Evolutionary conservation across 345 rosid species (phyloP).

Genomic region (Syzygium jambos): DNA sequence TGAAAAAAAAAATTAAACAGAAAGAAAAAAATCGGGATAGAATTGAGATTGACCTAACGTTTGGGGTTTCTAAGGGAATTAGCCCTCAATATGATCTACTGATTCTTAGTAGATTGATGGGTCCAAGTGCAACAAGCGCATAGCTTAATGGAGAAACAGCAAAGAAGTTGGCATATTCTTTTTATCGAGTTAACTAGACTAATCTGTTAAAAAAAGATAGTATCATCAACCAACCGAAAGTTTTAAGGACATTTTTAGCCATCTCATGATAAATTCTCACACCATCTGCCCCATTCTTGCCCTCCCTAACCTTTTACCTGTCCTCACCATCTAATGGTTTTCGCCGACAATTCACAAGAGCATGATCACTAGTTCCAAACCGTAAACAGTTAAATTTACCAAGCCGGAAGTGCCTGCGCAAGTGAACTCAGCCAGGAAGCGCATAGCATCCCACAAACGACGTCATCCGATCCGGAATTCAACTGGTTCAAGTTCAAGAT

Average conservation of each 20-base stretch:
- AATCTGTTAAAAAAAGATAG: background rate
- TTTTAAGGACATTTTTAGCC: background rate
- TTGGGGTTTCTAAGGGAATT: background rate
- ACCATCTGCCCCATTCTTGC: background rate
- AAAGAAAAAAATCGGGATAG: too few species aligned
- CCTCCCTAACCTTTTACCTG: too few species aligned
- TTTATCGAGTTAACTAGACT: background rate
- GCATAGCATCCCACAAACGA: background rate
- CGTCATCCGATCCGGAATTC: background rate
- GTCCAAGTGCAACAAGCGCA: background rate
- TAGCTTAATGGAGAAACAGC: background rate
- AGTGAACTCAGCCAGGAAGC: background rate
- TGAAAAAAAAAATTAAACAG: fast-evolving
- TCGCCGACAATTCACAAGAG: background rate
- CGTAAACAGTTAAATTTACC: background rate
- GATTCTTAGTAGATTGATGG: background rate
- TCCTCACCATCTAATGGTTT: too few species aligned
- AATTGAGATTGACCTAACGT: background rate
- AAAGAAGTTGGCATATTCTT: background rate
- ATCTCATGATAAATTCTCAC: background rate
- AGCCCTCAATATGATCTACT: background rate
- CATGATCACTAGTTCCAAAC: background rate
- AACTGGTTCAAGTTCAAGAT: background rate
- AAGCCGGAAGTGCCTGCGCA: background rate
- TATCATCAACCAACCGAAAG: background rate